phyloP scores from a whole-genome alignment of 1,284 basidiomycete species.

The Inonotus hispidus region DNA sequence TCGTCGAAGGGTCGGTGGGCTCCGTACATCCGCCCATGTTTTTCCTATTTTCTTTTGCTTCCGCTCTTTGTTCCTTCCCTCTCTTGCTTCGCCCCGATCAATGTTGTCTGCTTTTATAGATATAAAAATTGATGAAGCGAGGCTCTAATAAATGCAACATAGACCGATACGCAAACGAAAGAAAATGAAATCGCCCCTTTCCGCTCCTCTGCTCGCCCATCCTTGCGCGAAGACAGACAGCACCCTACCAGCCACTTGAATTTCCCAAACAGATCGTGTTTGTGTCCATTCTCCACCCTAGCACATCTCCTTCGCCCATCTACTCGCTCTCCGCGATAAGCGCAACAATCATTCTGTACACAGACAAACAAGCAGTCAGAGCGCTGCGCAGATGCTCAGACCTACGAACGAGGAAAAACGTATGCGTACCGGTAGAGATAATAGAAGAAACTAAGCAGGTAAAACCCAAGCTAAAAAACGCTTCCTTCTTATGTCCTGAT shows the following conservation, averaged over 20 bases:
- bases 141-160: not conserved
- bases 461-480: constrained; percentile 94
- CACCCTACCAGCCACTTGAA: not conserved
- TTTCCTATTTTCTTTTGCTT: too few species aligned
- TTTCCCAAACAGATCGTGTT: not conserved
- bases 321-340: constrained; percentile 32
- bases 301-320: not conserved
- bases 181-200: not conserved
- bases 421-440: constrained; percentile 84
- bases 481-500: constrained; percentile 93
- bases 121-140: not conserved
- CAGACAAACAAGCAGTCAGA: too few species aligned
- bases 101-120: not conserved
- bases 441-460: constrained; percentile 93
- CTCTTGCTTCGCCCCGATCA: not conserved
- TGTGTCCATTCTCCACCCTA: not conserved
- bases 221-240: not conserved
- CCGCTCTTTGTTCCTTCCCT: constrained; percentile 9
- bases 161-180: not conserved
- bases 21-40: constrained; percentile 53
- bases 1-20: constrained; percentile 70
- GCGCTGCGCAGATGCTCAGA: too few species aligned
- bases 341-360: constrained; percentile 32
- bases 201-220: not conserved
- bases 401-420: too few species aligned